These are phyloP conservation scores for Pythium dissotocum DNA, from an alignment of 352 stramenopile species.

Conservation along the genomic window DNA sequence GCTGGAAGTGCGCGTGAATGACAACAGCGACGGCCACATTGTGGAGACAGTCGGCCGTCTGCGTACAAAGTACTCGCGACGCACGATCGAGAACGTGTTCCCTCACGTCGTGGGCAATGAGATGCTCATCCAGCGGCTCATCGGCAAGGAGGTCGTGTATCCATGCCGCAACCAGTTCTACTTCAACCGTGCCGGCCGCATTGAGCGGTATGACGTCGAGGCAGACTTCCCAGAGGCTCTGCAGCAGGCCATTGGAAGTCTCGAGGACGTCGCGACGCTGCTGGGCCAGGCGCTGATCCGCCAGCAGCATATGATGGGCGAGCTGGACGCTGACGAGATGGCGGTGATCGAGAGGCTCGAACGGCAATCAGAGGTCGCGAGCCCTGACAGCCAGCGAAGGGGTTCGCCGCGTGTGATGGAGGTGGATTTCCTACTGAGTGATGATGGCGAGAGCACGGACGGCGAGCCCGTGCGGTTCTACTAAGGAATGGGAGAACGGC, in stretches of 20 bases:
- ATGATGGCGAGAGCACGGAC: slow-evolving; percentile 3
- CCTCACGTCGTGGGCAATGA: slow-evolving; percentile 69
- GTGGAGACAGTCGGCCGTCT: slow-evolving; percentile 40
- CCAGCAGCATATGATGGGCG: slow-evolving; percentile 57
- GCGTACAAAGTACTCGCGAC: slow-evolving; percentile 55
- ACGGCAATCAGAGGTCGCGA: neutral
- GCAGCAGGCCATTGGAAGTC: slow-evolving; percentile 37
- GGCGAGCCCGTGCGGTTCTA: no score
- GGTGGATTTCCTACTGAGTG: slow-evolving; percentile 20
- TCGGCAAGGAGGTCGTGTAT: slow-evolving; percentile 55
- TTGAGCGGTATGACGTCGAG: slow-evolving; percentile 58
- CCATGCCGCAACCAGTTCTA: slow-evolving; percentile 60
- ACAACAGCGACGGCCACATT: slow-evolving; percentile 42
- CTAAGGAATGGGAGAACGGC: no score
- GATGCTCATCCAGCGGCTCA: slow-evolving; percentile 60
- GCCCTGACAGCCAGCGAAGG: neutral
- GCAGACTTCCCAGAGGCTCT: slow-evolving; percentile 63
- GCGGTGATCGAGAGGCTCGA: slow-evolving; percentile 18
- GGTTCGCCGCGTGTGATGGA: slow-evolving; percentile 9
- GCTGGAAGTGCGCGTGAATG: slow-evolving; percentile 41
- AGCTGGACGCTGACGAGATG: slow-evolving; percentile 35
- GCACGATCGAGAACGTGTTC: slow-evolving; percentile 69
- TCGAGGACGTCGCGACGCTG: slow-evolving; percentile 49
- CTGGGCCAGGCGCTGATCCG: slow-evolving; percentile 57
- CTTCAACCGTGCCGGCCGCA: slow-evolving; percentile 54